Base-by-base conservation (phyloP, 1,284 basidiomycete genomes). In the Neotropicomus parvogracilis region DNA sequence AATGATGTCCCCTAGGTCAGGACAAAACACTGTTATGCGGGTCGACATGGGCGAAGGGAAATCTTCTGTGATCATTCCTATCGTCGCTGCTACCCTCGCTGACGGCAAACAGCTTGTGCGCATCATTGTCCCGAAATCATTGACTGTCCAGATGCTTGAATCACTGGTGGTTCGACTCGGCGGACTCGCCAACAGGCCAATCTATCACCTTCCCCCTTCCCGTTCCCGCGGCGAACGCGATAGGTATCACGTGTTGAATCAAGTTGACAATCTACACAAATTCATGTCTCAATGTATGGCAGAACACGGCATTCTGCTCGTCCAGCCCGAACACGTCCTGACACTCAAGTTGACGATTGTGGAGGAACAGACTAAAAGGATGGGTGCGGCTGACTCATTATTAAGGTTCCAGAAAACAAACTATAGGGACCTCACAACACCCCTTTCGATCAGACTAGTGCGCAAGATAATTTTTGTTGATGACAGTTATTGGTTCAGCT, bases 61-160 rank as follows among this genome's bases (percentile, higher is more conserved):
- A 17, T n/a, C 38, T 7, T 46, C 45, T 10, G 45, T 46, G 14
- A 40, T 46, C 32, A 21, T 46, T 6, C 45, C 45, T 9, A 46
- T 46, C 26, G 27, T 24, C 7, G 45, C 45, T 20, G 38, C 44
- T 3, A 29, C 44, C 4, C 44, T 45, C 16, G 28, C 44, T 10
- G 16, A 39, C 4, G 28, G 36, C 4, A 5, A 38, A 2, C 11
- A 19, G 11, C 36, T 45, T 2, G 44, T 45, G 13, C 44, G 44
- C 11, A 16, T 46, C 13, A 13, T 46, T 14, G 37, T 34, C 0
- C 44, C 44, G 13, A 46, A 27, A 19, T 5, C 37, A 6, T 40
- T 46, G 21, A 27, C 20, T 11, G 16, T 24, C 7, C 44, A 46
- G 29, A 46, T 13, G 3, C 2, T 46, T 6, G 16, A 34, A 17